Evolutionary conservation across 495 filamentous ascomycete species (phyloP).

Genomic region (Penicillium nucicola): DNA sequence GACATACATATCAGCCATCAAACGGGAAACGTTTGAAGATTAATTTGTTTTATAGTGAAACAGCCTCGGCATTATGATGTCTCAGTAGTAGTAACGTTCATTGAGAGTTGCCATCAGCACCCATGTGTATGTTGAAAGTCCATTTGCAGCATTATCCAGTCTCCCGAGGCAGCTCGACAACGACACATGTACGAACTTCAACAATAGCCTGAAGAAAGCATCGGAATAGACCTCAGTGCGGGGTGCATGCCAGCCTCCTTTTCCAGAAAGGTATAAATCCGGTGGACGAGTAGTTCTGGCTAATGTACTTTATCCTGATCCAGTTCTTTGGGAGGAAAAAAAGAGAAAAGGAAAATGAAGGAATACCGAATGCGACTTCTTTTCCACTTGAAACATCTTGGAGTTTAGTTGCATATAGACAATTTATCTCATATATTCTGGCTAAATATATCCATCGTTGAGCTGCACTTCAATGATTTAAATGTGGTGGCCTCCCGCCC

Average conservation of each 20-base stretch:
- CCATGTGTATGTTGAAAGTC: background rate
- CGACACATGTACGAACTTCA: background rate
- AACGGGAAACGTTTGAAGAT: background rate
- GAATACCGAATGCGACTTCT: background rate
- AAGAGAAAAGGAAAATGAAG: background rate
- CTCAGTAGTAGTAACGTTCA: background rate
- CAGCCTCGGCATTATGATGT: background rate
- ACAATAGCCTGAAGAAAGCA: background rate
- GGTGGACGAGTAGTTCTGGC: conserved; percentile 4
- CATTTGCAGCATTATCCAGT: background rate
- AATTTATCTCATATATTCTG: background rate
- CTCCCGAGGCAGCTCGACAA: background rate
- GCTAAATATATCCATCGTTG: background rate
- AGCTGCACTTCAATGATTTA: background rate
- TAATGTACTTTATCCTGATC: conserved; percentile 6
- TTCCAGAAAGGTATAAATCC: conserved; percentile 5
- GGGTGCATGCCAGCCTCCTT: background rate
- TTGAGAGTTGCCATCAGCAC: background rate
- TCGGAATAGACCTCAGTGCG: background rate
- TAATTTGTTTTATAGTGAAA: conserved; percentile 7
- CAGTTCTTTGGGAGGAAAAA: background rate
- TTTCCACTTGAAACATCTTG: background rate
- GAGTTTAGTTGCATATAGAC: background rate
- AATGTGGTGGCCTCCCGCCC: background rate
- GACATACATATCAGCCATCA: background rate